These are phyloP conservation scores for Carpinus fangiana DNA, from an alignment of 306 rosid species.

Conservation along the genomic window DNA sequence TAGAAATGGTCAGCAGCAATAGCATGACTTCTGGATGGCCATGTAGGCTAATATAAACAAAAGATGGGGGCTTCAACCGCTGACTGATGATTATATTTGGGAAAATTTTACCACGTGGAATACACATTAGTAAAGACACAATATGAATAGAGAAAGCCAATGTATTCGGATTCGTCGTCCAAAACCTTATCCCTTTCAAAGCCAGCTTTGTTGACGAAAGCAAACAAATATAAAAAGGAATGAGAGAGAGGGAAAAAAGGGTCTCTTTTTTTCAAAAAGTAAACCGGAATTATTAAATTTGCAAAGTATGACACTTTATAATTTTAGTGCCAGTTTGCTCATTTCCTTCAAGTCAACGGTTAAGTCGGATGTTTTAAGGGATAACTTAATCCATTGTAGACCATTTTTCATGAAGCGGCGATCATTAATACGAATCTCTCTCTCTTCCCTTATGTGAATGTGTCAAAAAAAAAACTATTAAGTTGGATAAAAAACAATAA, in stretches of 20 bases:
- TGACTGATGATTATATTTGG: background rate
- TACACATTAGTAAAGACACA: too few species aligned
- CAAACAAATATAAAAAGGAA: background rate
- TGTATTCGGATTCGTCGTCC: too few species aligned
- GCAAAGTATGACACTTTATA: background rate
- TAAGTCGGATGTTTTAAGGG: too few species aligned
- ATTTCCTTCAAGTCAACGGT: too few species aligned
- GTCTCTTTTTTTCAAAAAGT: background rate
- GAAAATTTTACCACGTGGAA: background rate
- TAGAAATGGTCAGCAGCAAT: background rate
- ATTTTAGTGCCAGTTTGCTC: too few species aligned
- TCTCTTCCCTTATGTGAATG: too few species aligned
- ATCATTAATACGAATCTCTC: too few species aligned
- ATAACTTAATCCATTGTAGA: too few species aligned
- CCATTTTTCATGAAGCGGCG: too few species aligned
- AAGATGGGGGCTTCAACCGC: background rate
- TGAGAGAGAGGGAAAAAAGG: background rate
- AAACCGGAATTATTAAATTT: background rate
- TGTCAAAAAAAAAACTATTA: too few species aligned
- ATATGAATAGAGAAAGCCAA: too few species aligned
- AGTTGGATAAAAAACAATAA: too few species aligned
- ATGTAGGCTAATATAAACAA: background rate
- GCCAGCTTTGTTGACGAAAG: background rate
- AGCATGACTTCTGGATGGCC: background rate
- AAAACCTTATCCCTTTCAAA: background rate